Percentiles rank a stretch among this genome's conserved stretches.
Conservation (phyloP, 1,284 basidiomycete species). For the Fomitiporia mediterranea region DNA sequence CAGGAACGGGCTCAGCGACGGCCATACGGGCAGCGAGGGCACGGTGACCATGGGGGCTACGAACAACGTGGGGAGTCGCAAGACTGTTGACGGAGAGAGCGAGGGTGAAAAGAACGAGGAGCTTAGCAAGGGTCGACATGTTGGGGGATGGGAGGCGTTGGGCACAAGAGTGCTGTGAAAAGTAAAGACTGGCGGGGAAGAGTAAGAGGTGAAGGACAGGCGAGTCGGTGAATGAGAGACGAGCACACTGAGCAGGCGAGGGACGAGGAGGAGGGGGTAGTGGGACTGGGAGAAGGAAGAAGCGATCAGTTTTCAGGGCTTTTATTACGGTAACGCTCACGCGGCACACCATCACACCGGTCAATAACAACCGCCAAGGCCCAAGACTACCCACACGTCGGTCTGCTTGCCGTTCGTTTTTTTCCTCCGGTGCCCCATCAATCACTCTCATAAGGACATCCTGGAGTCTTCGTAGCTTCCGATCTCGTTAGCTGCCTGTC, state of each 20-base stretch:
- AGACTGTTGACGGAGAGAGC: conserved; percentile 12
- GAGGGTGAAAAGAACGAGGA: conserved; percentile 15
- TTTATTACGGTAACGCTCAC: too few relatives aligned
- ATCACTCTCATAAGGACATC: too few relatives aligned
- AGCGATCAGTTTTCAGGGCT: not conserved
- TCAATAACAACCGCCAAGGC: too few relatives aligned
- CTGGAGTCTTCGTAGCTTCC: too few relatives aligned
- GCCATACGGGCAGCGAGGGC: conserved; percentile 16
- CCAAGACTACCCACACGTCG: too few relatives aligned
- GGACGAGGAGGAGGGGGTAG: not conserved
- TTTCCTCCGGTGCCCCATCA: too few relatives aligned
- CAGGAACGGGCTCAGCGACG: conserved; percentile 3
- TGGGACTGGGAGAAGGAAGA: not conserved
- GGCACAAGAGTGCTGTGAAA: not conserved
- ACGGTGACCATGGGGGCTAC: conserved; percentile 11
- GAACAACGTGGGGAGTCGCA: conserved; percentile 12
- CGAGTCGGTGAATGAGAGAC: not conserved
- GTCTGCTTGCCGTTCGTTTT: too few relatives aligned
- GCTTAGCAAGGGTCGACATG: conserved; percentile 16
- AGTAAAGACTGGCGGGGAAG: conserved; percentile 1
- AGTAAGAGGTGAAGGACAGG: not conserved
- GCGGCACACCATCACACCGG: too few relatives aligned
- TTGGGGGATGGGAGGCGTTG: not conserved
- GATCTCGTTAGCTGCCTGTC: too few relatives aligned
- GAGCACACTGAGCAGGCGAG: not conserved